Evolutionary conservation across 2,329 filamentous ascomycete genomes (phyloP), one percentile per base, ranked within the genome.

Genomic region (Claviceps maximensis): DNA sequence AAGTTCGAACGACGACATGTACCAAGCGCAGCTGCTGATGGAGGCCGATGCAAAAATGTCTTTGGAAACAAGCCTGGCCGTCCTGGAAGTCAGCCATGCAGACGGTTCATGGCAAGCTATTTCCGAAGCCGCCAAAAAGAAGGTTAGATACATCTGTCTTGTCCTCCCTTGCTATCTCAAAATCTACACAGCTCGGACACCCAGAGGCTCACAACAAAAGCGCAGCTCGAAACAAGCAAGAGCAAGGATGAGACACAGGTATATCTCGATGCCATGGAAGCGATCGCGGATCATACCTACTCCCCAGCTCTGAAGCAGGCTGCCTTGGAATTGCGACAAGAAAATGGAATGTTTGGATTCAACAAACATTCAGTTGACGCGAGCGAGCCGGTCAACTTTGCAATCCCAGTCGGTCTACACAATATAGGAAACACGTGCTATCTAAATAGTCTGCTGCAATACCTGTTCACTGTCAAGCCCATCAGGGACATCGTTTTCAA

Each of bases 381-480:
- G 7, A 42, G 29, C n/a, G 46, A 45, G 42, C 51, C 61, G 3
- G 62, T 63, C 15, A 62, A 72, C 53, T 61, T 69, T 47, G 73
- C 79, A 31, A 82, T 87, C 67, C 93, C 93, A 0, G 87, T 95
- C 23, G 93, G 93, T 0, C 76, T 97, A 6, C 79, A 83, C 57
- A 98, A 97, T 60, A 95, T 97, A 54, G 90, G 93, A 55, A 98
- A 98, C 63, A 98, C 94, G 0, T 98, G 93, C 67, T 98, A 98
- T 62, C 76, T 98, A 52, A 98, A 98, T 72, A 97, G 91, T 69
- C 78, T 98, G 49, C 75, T 98, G 10, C 93, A 98, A 62, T 97
- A 95, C 64, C 86, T 96, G 59, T 96, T 95, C 65, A 94, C 90
- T 0, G 80, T 97, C 53, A 84, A 83, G 56, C 83, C 87, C 2